Evolutionary conservation across 306 rosid species (phyloP), one percentile per base, ranked within the genome.

Genomic region (Cucurbita ficifolia): DNA sequence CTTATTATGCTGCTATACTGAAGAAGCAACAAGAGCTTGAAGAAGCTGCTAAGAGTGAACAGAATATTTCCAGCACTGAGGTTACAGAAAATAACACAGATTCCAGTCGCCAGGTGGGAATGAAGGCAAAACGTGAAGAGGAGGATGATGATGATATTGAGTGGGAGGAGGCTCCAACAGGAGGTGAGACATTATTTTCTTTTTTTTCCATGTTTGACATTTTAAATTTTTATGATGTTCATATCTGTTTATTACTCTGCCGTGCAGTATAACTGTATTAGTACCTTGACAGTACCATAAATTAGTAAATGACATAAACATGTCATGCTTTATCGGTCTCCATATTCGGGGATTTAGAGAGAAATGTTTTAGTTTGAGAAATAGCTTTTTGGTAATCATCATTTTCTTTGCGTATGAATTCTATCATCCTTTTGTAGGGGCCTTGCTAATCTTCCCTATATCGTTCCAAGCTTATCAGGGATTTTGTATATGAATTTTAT

Each of bases 1-100:
- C 96, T 74, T 93, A 90, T 77, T 93, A 86, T 70, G 96, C 96
- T 64, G 96, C 96, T 60, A 75, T 92, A 59, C 82, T 86, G 59
- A 80, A 92, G 82, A 83, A 86, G 79, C 96, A 92, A 73, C 86
- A 84, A 42, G 91, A 89, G 77, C 11, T 83, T 73, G 88, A 85
- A 79, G 92, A 84, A 82, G 84, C 88, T 69, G 90, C 90, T 9
- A 84, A 84, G 58, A 80, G 58, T 36, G 78, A 74, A 35, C n/a
- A 57, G 39, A 86, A 79, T 54, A 19, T 21, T 39, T 58, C 86
- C 70, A 73, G 73, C 63, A 43, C 82, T 35, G 70, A 6, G 10
- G 10, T 69, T 19, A 61, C 74, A 24, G 80, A 84, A 33, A 86
- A 77, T 73, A 72, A 78, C 76, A 76, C 67, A 53, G 67, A 81